Percentiles rank a stretch among this genome's conserved stretches.
Evolutionary conservation across 306 rosid genomes (phyloP).

Genomic region (Carpinus viminea): DNA sequence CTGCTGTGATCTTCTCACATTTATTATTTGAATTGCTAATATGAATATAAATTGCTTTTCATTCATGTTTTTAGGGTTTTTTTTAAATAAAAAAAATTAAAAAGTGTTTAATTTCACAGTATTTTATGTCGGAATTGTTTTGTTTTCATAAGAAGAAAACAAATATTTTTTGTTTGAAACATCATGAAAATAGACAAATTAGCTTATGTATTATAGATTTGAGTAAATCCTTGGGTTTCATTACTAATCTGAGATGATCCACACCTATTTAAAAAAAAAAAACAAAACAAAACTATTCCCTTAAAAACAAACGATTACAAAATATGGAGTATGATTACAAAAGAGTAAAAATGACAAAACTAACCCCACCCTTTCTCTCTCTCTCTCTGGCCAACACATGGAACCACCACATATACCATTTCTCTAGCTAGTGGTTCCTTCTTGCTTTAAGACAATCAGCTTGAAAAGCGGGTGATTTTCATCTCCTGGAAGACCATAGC

Average conservation of each 20-base stretch:
- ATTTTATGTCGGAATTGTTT: too few species aligned
- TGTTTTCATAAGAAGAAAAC: too few species aligned
- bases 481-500: slow-evolving; percentile 57
- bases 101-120: too few species aligned
- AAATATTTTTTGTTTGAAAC: too few species aligned
- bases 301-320: not conserved
- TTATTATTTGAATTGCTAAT: too few species aligned
- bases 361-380: slow-evolving; percentile 43
- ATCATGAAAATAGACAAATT: too few species aligned
- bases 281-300: not conserved
- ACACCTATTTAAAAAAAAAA: not conserved
- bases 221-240: too few species aligned
- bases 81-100: too few species aligned
- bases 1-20: too few species aligned
- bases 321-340: not conserved
- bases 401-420: slow-evolving; percentile 54
- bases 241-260: not conserved
- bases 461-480: slow-evolving; percentile 48
- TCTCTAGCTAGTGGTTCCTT: slow-evolving; percentile 43
- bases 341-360: slow-evolving; percentile 34
- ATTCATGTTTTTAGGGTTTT: too few species aligned
- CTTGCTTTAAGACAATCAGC: slow-evolving; percentile 61
- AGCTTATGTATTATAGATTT: too few species aligned
- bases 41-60: too few species aligned
- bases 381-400: slow-evolving; percentile 70